Base-by-base conservation (phyloP, 768 basidiomycete genomes). In the Mycena haematopus region DNA sequence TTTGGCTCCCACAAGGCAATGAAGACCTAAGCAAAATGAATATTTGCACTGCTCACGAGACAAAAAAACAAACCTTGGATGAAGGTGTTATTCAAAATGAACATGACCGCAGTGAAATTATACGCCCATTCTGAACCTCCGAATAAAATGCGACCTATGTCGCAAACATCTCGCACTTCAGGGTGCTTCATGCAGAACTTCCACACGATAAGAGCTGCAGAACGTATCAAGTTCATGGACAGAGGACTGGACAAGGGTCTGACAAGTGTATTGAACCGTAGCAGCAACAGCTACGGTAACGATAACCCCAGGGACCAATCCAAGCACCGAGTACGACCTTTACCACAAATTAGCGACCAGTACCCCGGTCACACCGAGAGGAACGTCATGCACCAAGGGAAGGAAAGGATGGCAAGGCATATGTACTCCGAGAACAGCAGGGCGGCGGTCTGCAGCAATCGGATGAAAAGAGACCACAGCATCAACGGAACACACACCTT, bases 51-150 rank as follows among this genome's bases (percentile, higher is more conserved):
- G 19, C 40, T 19, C 19, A 42, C 7, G 36, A 42, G 19, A 3
- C 19, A 19, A 42, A n/a, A 42, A 19, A 42, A 21, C 33, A 11
- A 10, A 74, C 81, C 83, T 77, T 82, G 81, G 42, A 82, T 83
- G 73, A 84, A 83, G 19, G 80, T 81, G 69, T 84, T 86, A 72
- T 86, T 86, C 46, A 83, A 70, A 50, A 85, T 72, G 69, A 86
- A 80, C 74, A 86, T 82, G 31, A 83, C 71, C 3, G 79, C 80
- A 1, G 84, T 84, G 33, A 78, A 64, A 53, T 84, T 82, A 71
- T 83, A 84, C 3, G 82, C 84, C 47, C 77, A 60, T 44, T 79
- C 64, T 0, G 82, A 82, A 35, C 82, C 78, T 13, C 80, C 78
- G 54, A 82, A 84, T 33, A 85, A 76, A 50, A 76, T 72, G 44